A percentile compares a stretch with the other conserved stretches of the same genome.
These are phyloP conservation scores for Fistulifera solaris DNA, from an alignment of 108 stramenopile genomes.

Conservation along the genomic window DNA sequence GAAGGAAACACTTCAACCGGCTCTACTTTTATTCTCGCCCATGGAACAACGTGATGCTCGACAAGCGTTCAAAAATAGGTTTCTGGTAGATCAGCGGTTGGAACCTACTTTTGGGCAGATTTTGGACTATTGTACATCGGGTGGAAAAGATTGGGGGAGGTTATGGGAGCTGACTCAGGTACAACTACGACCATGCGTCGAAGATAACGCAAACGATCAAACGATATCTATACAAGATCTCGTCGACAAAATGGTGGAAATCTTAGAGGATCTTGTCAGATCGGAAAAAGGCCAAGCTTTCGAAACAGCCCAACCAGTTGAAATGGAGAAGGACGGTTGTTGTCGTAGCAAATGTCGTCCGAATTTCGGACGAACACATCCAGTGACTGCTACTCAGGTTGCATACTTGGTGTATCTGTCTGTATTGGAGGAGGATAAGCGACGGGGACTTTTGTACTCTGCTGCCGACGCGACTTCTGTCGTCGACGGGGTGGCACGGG, in stretches of 20 bases:
- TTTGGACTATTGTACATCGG: constrained; percentile 45
- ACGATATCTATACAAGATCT: background rate
- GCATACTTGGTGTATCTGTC: constrained; percentile 53
- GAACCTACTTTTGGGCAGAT: constrained; percentile 24
- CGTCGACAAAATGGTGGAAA: constrained; percentile 5
- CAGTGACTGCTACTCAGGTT: constrained; percentile 25
- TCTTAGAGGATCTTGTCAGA: background rate
- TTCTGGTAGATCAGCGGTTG: constrained; percentile 3
- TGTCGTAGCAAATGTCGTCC: constrained; percentile 5
- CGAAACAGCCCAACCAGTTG: background rate
- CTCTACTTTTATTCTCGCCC: constrained; percentile 18
- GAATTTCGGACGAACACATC: background rate
- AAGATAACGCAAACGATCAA: constrained; percentile 11
- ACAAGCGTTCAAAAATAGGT: constrained; percentile 21
- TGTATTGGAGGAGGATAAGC: constrained; percentile 26
- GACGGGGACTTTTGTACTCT: constrained; percentile 22
- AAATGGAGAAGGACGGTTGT: constrained; percentile 3
- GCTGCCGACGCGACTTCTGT: background rate
- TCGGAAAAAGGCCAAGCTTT: background rate
- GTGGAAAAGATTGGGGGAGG: constrained; percentile 11
- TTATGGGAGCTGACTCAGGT: constrained; percentile 61
- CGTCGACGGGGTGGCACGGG: constrained; percentile 11
- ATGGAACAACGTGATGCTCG: constrained; percentile 34
- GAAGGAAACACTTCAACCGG: background rate
- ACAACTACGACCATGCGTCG: constrained; percentile 25